phyloP scores from a whole-genome alignment of 176 grass and related monocot species.

The Raddia distichophylla region DNA sequence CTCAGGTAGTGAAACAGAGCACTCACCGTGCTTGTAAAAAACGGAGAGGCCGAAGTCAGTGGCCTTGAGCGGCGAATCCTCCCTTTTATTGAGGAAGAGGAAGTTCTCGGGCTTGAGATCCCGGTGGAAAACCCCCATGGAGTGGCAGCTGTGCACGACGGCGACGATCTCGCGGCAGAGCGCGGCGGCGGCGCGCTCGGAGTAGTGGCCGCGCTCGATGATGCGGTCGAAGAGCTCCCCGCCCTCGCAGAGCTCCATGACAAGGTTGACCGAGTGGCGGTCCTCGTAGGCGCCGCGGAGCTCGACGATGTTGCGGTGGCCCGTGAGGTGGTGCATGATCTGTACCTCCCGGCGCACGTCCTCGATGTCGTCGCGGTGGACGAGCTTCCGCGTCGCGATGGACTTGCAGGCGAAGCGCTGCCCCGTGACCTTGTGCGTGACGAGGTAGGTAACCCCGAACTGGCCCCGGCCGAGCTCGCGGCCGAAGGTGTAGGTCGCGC shows the following conservation, averaged over 20 bases:
- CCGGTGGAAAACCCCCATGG: conserved; percentile 98
- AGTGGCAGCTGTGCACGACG: conserved; percentile 94
- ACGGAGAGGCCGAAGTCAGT: conserved; percentile 98
- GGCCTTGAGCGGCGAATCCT: conserved; percentile 94
- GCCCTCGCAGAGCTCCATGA: conserved; percentile 98
- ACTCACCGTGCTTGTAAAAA: conserved; percentile 85
- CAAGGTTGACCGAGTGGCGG: conserved; percentile 89
- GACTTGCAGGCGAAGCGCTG: conserved; percentile 96
- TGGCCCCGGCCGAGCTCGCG: conserved; percentile 87
- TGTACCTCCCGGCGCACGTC: conserved; percentile 92
- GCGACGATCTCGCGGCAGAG: conserved; percentile 90
- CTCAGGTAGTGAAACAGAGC: neutral
- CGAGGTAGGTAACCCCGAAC: conserved; percentile 98
- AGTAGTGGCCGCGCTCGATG: conserved; percentile 89
- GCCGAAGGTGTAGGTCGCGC: conserved; percentile 78
- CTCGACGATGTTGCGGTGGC: conserved; percentile 97
- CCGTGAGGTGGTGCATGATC: conserved; percentile 99
- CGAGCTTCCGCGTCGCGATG: conserved; percentile 92
- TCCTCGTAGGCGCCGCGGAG: conserved; percentile 91
- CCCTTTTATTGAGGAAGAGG: conserved; percentile 71
- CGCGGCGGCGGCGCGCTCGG: conserved; percentile 84
- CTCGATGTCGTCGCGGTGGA: conserved; percentile 83
- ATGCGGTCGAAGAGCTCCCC: conserved; percentile 99
- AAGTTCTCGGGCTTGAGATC: conserved; percentile 99
- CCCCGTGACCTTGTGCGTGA: conserved; percentile 68